Base-by-base conservation (phyloP, 176 grass and related monocot species). In the Hsuehochloa calcarea region DNA sequence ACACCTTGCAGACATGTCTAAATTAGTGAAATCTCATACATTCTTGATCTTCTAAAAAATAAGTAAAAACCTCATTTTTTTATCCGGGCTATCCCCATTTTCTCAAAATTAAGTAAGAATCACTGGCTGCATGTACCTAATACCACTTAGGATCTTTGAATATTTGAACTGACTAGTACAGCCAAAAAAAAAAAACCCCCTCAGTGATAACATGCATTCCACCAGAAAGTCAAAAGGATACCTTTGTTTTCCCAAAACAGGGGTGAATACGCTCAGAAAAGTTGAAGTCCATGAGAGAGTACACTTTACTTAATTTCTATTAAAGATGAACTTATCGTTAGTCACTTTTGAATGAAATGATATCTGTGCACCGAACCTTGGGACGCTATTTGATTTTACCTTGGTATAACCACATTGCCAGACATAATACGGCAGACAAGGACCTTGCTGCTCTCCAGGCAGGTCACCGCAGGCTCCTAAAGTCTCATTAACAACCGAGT, bases 231-330 rank as follows among this genome's bases (percentile, higher is more conserved):
- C 11, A 43, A 61, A 54, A 10, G 1, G 1, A 10, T 90, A 98
- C 96, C 96, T 95, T 90, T 55, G 79, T 88, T 95, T 92, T 88
- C 46, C 96, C 89, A 75, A 70, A 93, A 80, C 91, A 95, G 44
- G 89, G 72, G 65, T 90, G 91, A 70, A 95, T 95, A 23, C 80
- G 85, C 23, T 93, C 74, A n/a, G 80, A 69, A 23, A 98, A 92
- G 85, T 98, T 71, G 59, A 98, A 98, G 38, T 89, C 89, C 89
- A 98, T 90, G 73, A 93, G 69, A 65, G 87, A 85, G 74, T 34
- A 34, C 31, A 34, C 31, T 34, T 34, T 3, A 34, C 31, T 34
- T 92, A 95, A 87, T 87, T 90, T 84, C 96, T 98, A 91, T 29
- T 62, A 41, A 85, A 43, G 11, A 25, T 46, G 22, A 59, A 65